Evolutionary conservation across 768 basidiomycete genomes (phyloP), one percentile per base, ranked within the genome.

Genomic region (Xerocomus brunneocitrinus): DNA sequence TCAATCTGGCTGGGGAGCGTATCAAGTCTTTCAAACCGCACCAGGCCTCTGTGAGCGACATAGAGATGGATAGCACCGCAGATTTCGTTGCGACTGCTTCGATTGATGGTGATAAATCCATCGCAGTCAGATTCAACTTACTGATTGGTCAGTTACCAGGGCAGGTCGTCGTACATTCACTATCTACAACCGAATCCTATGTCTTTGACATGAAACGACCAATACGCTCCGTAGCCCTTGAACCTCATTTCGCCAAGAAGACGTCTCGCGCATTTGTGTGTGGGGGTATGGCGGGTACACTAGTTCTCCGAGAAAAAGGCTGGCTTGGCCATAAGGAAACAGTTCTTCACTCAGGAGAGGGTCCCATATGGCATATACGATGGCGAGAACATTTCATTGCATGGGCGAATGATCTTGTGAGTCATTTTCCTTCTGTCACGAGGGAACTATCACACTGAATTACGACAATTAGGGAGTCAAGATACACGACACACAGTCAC

Each of bases 241-340:
- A 98, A 63, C 97, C 97, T 6, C 79, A 85, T 55, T 99, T 95
- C 57, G 82, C 87, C 4, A 89, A 88, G 70, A 82, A 81, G 47
- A 77, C 79, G 35, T 81, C 88, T 8, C 79, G 91, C 22, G 80
- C 88, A 0, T 87, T 97, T 60, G 88, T 97, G 10, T 91, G 88
- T 51, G 97, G 95, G 22, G 97, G 97, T 8, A 79, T 95, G 79
- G 87, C 91, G 0, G 95, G 97, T 4, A 83, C 78, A 22, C 73
- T 99, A 27, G 75, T 90, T n/a, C 62, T 97, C 60, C 83, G 89
- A 58, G 95, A 98, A 75, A 98, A 97, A 66, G 91, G 94, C 6
- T 98, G 97, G 95, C 72, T 98, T 1, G 94, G 95, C 0, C 90
- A 97, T 62, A 97, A 91, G 63, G 94, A 95, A 67, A 90, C 86